Conservation (phyloP, 352 stramenopile species). For the Phytophthora parvispora region DNA sequence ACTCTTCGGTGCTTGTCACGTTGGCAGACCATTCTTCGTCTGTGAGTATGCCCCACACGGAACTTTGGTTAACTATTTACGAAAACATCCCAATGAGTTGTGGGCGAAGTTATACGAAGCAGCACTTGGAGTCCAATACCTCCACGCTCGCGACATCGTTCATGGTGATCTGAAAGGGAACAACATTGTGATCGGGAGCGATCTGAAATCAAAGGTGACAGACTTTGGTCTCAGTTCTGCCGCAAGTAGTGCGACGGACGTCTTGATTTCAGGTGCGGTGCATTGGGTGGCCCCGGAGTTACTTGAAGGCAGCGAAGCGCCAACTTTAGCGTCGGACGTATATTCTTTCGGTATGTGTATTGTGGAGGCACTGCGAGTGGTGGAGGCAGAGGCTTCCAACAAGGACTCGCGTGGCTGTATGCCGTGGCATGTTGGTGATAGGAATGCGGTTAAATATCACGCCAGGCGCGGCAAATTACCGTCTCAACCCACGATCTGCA, state of each 20-base stretch:
- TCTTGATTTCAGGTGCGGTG: not conserved
- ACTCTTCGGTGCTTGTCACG: conserved; percentile 17
- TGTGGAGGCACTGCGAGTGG: not conserved
- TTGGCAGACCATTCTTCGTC: conserved; percentile 20
- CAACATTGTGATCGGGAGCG: conserved; percentile 10
- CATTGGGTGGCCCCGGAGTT: not conserved
- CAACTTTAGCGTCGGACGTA: conserved; percentile 3
- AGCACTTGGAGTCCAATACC: conserved; percentile 4
- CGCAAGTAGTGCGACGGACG: not conserved
- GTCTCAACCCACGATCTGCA: not conserved
- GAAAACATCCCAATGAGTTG: not conserved
- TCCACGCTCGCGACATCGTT: conserved; percentile 2
- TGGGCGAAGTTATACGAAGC: conserved; percentile 10
- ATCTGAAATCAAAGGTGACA: conserved; percentile 10
- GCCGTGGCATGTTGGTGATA: not conserved
- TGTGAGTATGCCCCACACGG: conserved; percentile 19
- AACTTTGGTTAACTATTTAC: conserved; percentile 1
- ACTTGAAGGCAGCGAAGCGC: not conserved
- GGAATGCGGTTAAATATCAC: not conserved
- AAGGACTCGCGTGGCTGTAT: not conserved
- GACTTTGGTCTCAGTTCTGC: conserved; percentile 10
- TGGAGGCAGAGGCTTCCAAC: not conserved
- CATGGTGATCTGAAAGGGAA: conserved; percentile 14
- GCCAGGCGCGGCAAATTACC: not conserved
- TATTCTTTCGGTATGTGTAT: conserved; percentile 19